Base-by-base conservation (phyloP, 2,329 filamentous ascomycete genomes). In the Trichoderma polysporum region DNA sequence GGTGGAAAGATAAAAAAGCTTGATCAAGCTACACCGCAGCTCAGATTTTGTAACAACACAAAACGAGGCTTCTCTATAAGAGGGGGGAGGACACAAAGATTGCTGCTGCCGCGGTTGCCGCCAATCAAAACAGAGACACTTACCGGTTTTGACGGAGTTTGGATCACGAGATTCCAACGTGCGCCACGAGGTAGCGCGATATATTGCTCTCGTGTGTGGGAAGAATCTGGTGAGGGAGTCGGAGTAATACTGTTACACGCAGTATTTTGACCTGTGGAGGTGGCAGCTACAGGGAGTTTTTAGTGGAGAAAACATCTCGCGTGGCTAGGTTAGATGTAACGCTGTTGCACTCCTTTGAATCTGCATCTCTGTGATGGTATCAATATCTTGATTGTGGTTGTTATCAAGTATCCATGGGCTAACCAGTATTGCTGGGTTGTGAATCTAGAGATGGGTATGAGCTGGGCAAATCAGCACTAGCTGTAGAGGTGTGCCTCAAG, bases 151-250 rank as follows among this genome's bases (percentile, higher is more conserved):
- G 39, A 39, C 52, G 31, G 19, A 17, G 17, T 9, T 31, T 15
- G 41, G 56, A 58, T 65, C 62, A 65, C 52, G 62, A 58, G 62
- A 65, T 50, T 37, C 9, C 19, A 35, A 53, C 19, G 37, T 33
- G 62, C 31, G 39, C 53, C 53, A 65, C 52, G 62, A 49, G 41
- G 52, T 49, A 49, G 62, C 41, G 41, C 31, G 52, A 37, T 65
- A 39, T 57, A 50, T 57, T 39, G 19, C 22, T 49, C 39, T 17
- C 53, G 33, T 10, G 25, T 9, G 29, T 22, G 39, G 25, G 19
- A 53, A n/a, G 19, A 25, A 25, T 15, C 39, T 50, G 33, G 22
- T 22, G 31, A 57, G 31, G 39, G n/a, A 57, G 19, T n/a, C 37
- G 12, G 13, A 15, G 60, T 27, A 29, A 19, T 25, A 41, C 27